Base-by-base conservation (phyloP, 805 yeast genomes). In the Candida qinlingensis region DNA sequence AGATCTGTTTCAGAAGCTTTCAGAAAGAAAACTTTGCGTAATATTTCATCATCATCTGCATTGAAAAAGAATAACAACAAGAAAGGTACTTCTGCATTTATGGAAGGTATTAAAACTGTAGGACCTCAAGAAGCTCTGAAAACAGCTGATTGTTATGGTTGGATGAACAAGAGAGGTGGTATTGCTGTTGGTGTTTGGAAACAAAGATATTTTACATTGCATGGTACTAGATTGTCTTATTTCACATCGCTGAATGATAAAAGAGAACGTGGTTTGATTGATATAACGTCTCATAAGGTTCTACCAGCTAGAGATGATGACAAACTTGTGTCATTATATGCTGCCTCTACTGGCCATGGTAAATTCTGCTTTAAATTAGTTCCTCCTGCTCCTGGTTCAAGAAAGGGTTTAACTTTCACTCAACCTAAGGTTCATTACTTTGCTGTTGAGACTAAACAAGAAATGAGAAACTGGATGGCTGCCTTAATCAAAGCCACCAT, bases 331-430 rank as follows among this genome's bases (percentile, higher is more conserved):
- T 87, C 97, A 0, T 68, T 92, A 42, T 87, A 87, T 65, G 97
- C 98, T 0, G 94, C 97, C 0, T 83, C 92, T 33, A 85, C 96
- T 4, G 97, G 97, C 7, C 84, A 87, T 40, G 98, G 98, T n/a
- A 76, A 96, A 38, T 87, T 81, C 63, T 89, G 96, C 60, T 92
- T 94, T 73, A 91, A 91, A 66, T 65, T 94, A 10, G 80, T 91
- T 4, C 99, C 99, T 8, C 99, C 99, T 0, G 96, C 96, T 2
- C 98, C 98, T 0, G 99, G 99, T 0, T 87, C 92, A 46, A 83
- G 85, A 55, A 92, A 91, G 68, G 98, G 98, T 0, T 78, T 94
- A 49, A 91, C 96, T 0, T 94, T 94, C 65, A 94, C 99, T 0
- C 96, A 91, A 54, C 99, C 96, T 30, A 88, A 90, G 56, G 87